A percentile compares a stretch with the other conserved stretches of the same genome.
Conservation (phyloP, 148 eudicot genomes). For the Silene uniflora region DNA sequence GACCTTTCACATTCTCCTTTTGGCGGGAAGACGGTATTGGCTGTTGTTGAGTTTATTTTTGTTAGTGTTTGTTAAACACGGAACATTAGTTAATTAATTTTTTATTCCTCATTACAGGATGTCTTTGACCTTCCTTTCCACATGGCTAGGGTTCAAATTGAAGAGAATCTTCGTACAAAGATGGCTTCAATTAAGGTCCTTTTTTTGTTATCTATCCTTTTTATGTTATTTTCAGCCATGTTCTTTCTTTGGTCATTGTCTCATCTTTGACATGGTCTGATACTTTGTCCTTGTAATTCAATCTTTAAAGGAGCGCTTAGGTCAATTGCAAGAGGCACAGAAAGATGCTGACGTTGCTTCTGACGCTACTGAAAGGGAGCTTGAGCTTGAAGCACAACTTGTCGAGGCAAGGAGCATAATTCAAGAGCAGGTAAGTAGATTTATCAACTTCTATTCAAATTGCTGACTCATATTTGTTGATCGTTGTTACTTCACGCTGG, state of each 20-base stretch:
- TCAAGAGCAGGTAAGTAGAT: slow-evolving; percentile 85
- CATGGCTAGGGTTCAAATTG: slow-evolving; percentile 97
- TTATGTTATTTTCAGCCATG: neutral
- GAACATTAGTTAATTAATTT: neutral
- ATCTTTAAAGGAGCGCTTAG: slow-evolving; percentile 72
- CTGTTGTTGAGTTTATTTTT: neutral
- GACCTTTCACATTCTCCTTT: slow-evolving; percentile 83
- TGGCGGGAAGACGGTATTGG: slow-evolving; percentile 89
- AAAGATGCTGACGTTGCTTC: slow-evolving; percentile 84
- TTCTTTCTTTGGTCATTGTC: slow-evolving; percentile 13
- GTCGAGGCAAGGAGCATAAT: slow-evolving; percentile 99
- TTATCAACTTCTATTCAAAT: neutral
- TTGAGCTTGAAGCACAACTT: slow-evolving; percentile 97
- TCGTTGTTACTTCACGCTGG: neutral
- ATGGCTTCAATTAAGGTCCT: slow-evolving; percentile 87
- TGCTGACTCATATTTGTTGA: neutral
- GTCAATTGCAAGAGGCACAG: slow-evolving; percentile 91
- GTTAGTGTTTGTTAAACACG: neutral
- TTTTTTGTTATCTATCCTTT: slow-evolving; percentile 26
- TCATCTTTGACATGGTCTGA: slow-evolving; percentile 14
- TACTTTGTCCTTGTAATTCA: neutral
- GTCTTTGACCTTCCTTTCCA: slow-evolving; percentile 96
- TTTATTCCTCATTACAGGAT: slow-evolving; percentile 48
- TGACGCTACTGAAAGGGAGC: slow-evolving; percentile 95
- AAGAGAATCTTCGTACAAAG: slow-evolving; percentile 87